Percentiles rank a stretch among this genome's conserved stretches.
These are phyloP conservation scores for Colletotrichum camelliae DNA, from an alignment of 2,329 filamentous ascomycete species.

Conservation along the genomic window DNA sequence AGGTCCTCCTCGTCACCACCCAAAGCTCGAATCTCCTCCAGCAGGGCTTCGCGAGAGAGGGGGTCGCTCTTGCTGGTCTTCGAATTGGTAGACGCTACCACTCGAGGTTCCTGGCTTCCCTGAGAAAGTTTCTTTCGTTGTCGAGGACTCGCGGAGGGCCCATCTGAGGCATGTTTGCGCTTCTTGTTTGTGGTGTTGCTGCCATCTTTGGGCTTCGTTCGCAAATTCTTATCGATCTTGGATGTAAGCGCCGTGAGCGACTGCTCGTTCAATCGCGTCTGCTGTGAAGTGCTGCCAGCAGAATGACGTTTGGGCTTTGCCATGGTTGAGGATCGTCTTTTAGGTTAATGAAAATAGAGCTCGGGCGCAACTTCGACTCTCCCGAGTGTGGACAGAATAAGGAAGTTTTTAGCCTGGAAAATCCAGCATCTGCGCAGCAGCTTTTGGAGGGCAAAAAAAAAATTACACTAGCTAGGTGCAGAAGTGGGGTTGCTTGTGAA, in stretches of 20 bases:
- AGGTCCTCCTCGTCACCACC: slow-evolving; percentile 71
- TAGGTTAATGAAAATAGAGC: background rate
- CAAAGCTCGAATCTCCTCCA: slow-evolving; percentile 69
- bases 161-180: slow-evolving; percentile 28
- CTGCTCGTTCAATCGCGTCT: slow-evolving; percentile 49
- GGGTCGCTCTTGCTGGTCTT: background rate
- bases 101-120: background rate
- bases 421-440: background rate
- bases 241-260: slow-evolving; percentile 59
- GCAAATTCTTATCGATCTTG: slow-evolving; percentile 60
- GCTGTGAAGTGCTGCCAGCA: background rate
- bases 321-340: background rate
- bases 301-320: slow-evolving; percentile 8
- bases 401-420: background rate
- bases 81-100: slow-evolving; percentile 27
- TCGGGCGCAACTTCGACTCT: background rate
- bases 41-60: slow-evolving; percentile 43
- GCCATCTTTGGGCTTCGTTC: slow-evolving; percentile 37
- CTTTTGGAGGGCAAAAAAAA: background rate
- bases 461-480: background rate
- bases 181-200: slow-evolving; percentile 52
- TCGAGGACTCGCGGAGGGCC: background rate
- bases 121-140: slow-evolving; percentile 12
- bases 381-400: background rate
- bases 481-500: background rate